A percentile compares a stretch with the other conserved stretches of the same genome.
These are phyloP conservation scores for Psilocybe azurescens DNA, from an alignment of 768 basidiomycete genomes.

Conservation along the genomic window DNA sequence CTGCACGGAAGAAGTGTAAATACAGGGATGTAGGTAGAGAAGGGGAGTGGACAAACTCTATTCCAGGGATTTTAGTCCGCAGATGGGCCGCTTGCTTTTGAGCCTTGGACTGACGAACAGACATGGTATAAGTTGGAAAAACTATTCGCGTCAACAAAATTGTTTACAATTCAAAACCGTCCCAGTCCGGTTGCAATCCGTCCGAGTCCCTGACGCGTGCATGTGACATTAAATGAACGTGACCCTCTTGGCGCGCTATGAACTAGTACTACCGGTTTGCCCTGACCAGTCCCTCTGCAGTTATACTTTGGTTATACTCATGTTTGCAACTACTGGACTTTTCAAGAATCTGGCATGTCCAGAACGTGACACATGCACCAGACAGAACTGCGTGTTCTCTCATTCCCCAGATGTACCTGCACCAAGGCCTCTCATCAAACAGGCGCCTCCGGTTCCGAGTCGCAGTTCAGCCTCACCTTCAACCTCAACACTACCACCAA, in stretches of 20 bases:
- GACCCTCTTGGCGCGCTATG: constrained; percentile 7
- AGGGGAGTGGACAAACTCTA: constrained; percentile 13
- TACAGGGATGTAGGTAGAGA: background rate
- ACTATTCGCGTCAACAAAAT: background rate
- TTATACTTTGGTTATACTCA: constrained; percentile 24
- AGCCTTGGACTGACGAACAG: constrained; percentile 9
- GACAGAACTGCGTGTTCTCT: constrained; percentile 68
- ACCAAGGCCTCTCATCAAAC: constrained; percentile 34
- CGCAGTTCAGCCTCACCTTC: constrained; percentile 2
- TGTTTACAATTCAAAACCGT: background rate
- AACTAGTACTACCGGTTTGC: too few species aligned
- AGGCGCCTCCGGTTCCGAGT: constrained; percentile 24
- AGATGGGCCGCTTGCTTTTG: constrained; percentile 15
- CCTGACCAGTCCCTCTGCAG: too few species aligned
- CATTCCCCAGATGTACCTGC: constrained; percentile 50
- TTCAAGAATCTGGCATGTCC: constrained; percentile 71
- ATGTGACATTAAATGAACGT: constrained; percentile 12
- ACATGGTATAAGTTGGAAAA: constrained; percentile 11
- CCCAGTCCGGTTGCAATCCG: background rate
- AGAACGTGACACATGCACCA: constrained; percentile 48
- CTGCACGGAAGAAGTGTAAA: constrained; percentile 33
- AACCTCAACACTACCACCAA: constrained; percentile 8
- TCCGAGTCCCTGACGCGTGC: background rate
- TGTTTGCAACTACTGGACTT: constrained; percentile 69
- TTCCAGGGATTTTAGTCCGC: constrained; percentile 13